Base-by-base conservation (phyloP, 495 filamentous ascomycete genomes). In the Penicillium daleae region DNA sequence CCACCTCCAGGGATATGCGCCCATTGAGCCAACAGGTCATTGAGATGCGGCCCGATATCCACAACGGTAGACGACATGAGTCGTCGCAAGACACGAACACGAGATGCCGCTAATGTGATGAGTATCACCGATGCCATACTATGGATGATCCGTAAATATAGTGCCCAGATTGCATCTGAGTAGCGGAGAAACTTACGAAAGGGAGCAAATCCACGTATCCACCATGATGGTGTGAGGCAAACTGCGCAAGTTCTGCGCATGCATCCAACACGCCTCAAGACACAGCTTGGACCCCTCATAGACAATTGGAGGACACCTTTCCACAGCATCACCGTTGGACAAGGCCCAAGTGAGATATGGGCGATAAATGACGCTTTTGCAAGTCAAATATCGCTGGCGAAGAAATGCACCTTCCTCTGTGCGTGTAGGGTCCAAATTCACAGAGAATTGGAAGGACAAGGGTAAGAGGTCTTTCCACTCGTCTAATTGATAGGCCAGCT, bases 161-260 rank as follows among this genome's bases (percentile, higher is more conserved):
- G 51, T 22, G n/a, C 12, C 31, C 6, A 56, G 9, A 40, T 56
- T 22, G 24, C 22, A 32, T 12, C 12, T 1, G 27, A 0, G 6
- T 19, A 17, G n/a, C 0, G 27, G 15, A 42, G 9, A 56, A 26
- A 76, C 78, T 61, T 67, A 80, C 79, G 76, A 80, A 12, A 82
- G 64, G 10, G 80, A 78, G 58, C 78, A 82, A 27, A 80, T 80
- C 80, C 80, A 82, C 0, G 80, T 79, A 62, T 82, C 80, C 1
- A 82, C 70, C 69, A 81, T 59, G 8, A 81, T 65, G 0, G 78
- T 81, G 52, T 82, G 77, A 0, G 68, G 63, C 44, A 80, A 74
- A 5, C 66, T 70, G 22, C 70, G 61, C 13, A 81, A 51, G 55
- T 80, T 78, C 60, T 75, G 56, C 1, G 78, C 75, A 54, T 82